These are phyloP conservation scores for Ramichloridium luteum DNA, from an alignment of 2,329 filamentous ascomycete genomes.

Conservation along the genomic window DNA sequence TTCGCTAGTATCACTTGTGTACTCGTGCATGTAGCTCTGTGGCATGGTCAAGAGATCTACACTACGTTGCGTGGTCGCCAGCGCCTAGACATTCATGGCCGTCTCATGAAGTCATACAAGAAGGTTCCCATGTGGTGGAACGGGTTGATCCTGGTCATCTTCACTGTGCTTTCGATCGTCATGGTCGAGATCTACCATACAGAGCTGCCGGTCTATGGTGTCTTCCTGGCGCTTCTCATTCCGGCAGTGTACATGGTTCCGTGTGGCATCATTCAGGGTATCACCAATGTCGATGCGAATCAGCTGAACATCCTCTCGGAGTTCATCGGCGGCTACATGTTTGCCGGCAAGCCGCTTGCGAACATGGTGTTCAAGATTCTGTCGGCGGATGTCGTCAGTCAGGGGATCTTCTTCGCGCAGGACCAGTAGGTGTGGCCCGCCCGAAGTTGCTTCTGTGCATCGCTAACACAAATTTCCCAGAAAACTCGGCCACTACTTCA, in stretches of 20 bases:
- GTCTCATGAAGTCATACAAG: slow-evolving; percentile 70
- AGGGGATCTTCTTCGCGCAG: slow-evolving; percentile 22
- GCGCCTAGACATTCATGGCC: slow-evolving; percentile 45
- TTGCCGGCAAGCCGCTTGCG: slow-evolving; percentile 27
- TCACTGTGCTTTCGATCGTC: slow-evolving; percentile 17
- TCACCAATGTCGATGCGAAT: slow-evolving; percentile 42
- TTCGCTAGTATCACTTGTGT: slow-evolving; percentile 28
- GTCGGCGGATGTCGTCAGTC: slow-evolving; percentile 23
- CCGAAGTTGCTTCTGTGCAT: too few species aligned
- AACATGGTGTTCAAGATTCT: slow-evolving; percentile 24
- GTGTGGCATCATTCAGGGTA: slow-evolving; percentile 85
- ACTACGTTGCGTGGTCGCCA: slow-evolving; percentile 15
- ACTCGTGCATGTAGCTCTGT: slow-evolving; percentile 26
- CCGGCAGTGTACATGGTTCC: slow-evolving; percentile 76
- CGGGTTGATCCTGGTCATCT: slow-evolving; percentile 14
- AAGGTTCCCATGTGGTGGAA: slow-evolving; percentile 68
- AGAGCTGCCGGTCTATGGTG: slow-evolving; percentile 61
- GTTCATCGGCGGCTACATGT: slow-evolving; percentile 40
- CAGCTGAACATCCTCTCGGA: slow-evolving; percentile 33
- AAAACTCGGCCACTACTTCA: slow-evolving; percentile 29
- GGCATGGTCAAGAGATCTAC: slow-evolving; percentile 26
- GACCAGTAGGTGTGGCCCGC: too few species aligned
- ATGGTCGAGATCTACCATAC: slow-evolving; percentile 19
- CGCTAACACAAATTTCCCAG: too few species aligned
- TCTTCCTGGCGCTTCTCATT: slow-evolving; percentile 65